phyloP scores from a whole-genome alignment of 805 yeast genomes.

The Sugiyamaella marilandica region DNA sequence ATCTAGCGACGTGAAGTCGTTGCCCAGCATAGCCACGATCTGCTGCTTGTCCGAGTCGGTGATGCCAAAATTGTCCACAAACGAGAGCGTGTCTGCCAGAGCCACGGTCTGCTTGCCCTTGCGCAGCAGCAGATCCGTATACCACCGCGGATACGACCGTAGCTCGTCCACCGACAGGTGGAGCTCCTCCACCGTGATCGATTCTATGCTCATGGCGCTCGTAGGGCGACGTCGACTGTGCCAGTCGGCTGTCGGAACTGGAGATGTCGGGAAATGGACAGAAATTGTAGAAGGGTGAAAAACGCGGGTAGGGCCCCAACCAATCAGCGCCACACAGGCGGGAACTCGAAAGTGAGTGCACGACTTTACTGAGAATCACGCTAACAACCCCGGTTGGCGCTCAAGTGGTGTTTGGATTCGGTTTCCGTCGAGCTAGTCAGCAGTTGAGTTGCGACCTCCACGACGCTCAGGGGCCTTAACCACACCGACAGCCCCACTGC shows the following conservation, averaged over 20 bases:
- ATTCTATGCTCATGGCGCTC: slow-evolving; percentile 2
- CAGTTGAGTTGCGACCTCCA: no score
- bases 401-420: no score
- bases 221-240: no score
- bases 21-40: slow-evolving; percentile 29
- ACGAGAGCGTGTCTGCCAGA: slow-evolving; percentile 71
- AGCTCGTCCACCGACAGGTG: slow-evolving; percentile 75
- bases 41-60: slow-evolving; percentile 44
- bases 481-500: no score
- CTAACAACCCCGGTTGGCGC: no score
- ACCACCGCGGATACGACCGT: slow-evolving; percentile 89
- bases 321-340: no score
- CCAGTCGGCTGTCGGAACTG: not conserved
- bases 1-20: slow-evolving; percentile 51
- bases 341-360: no score
- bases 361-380: no score
- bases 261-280: not conserved
- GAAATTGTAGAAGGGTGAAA: not conserved
- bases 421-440: no score
- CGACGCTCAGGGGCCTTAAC: no score
- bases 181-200: slow-evolving; percentile 28
- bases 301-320: no score
- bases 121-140: slow-evolving; percentile 72
- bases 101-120: slow-evolving; percentile 60
- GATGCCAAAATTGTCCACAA: slow-evolving; percentile 72